Evolutionary conservation across 371 early-diverging fungal species (phyloP), one percentile per base, ranked within the genome.

Genomic region (Ordospora colligata): DNA sequence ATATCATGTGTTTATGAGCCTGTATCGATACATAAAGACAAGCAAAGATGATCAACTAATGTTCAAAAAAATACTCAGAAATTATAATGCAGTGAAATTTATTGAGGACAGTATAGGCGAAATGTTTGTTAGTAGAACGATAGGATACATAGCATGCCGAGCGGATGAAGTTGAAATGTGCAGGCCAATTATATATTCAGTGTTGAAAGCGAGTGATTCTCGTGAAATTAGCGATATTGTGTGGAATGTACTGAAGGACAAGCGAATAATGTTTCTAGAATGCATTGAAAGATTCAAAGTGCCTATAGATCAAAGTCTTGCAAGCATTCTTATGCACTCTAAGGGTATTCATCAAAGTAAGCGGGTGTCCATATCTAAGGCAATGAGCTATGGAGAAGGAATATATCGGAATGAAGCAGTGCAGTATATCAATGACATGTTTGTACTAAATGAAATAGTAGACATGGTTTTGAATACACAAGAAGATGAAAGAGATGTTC

Each of bases 1-100:
- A 47, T 72, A 49, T 47, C 49, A 27, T 25, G 49, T 54, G 50
- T 54, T 49, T 72, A 50, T 64, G 65, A 17, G 22, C 0, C 44
- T 72, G 4, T 64, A 64, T 46, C 58, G 49, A 10, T 49, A 27
- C 17, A 67, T 50, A 21, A 65, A 44, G 8, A 44, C 32, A 5
- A 65, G 17, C 14, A 10, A 6, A 10, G 44, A 45, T 17, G 47
- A 65, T 21, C 0, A 1, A 8, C 19, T 0, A 32, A 7, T 14
- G 10, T 32, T 22, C 0, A 10, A 50, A 32, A 67, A 49, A 9
- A 49, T 37, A 10, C 32, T 50, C 12, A 27, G 23, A 7, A 42
- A 6, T 17, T 22, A 45, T n/a, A 12, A 9, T 23, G 23, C 21
- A n/a, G 19, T 58, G 22, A n/a, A 23, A 3, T 8, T 65, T 45